Conservation (phyloP, 1,284 basidiomycete species). For the Amylostereum chailletii region DNA sequence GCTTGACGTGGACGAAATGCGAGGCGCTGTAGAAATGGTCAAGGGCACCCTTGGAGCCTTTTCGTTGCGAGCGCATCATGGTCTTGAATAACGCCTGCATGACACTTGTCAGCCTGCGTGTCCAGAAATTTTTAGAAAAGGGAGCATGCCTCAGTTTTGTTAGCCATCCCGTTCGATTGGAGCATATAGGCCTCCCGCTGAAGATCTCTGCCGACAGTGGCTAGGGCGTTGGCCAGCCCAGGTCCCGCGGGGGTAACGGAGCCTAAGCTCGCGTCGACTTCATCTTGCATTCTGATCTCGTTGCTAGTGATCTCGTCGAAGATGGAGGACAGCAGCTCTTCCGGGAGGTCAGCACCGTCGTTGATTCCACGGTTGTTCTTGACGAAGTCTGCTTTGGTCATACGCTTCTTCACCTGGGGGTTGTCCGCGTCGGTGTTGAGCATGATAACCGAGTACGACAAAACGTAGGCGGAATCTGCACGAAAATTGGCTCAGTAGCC, state of each 20-base stretch:
- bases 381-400: constrained; percentile 86
- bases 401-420: constrained; percentile 86
- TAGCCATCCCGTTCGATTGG: constrained; percentile 92
- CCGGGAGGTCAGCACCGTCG: constrained; percentile 79
- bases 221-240: constrained; percentile 75
- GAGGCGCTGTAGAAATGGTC: constrained; percentile 94
- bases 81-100: constrained; percentile 79
- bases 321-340: constrained; percentile 70
- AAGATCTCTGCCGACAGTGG: constrained; percentile 84
- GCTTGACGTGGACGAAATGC: constrained; percentile 88
- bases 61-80: constrained; percentile 81
- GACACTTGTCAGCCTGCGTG: neutral
- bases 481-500: neutral
- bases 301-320: constrained; percentile 87
- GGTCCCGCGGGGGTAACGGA: constrained; percentile 43
- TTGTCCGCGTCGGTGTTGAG: constrained; percentile 95
- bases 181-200: constrained; percentile 92
- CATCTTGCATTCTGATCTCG: constrained; percentile 97
- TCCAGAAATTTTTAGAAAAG: neutral
- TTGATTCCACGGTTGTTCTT: constrained; percentile 96
- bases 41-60: constrained; percentile 50
- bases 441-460: constrained; percentile 90
- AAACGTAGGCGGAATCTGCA: constrained; percentile 83
- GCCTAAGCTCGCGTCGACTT: constrained; percentile 56
- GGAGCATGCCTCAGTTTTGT: constrained; percentile 77